A percentile compares a stretch with the other conserved stretches of the same genome.
Evolutionary conservation across 345 rosid genomes (phyloP).

Genomic region (Hibiscus tridactylites): DNA sequence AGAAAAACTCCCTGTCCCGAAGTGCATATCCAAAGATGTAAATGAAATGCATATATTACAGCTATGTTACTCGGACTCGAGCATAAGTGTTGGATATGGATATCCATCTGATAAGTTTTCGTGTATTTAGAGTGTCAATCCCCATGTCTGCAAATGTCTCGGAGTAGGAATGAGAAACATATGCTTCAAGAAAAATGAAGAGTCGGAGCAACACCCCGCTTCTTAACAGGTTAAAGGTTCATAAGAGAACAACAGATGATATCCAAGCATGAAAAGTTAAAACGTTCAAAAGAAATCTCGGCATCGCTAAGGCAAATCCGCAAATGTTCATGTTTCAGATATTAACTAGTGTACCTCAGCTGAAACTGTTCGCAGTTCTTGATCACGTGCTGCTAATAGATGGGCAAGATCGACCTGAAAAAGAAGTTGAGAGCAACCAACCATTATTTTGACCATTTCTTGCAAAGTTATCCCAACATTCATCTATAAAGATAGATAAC

Average conservation of each 20-base stretch:
- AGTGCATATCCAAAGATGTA: too few species aligned
- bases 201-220: background rate
- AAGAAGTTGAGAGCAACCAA: slow-evolving; percentile 2
- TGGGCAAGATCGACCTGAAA: slow-evolving; percentile 92
- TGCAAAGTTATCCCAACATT: background rate
- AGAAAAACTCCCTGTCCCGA: too few species aligned
- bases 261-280: slow-evolving; percentile 18
- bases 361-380: slow-evolving; percentile 79
- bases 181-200: background rate
- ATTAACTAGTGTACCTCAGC: slow-evolving; percentile 54
- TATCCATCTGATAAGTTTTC: background rate
- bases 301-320: background rate
- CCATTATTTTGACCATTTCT: background rate
- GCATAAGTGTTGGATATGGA: background rate
- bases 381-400: slow-evolving; percentile 87
- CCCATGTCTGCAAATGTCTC: background rate
- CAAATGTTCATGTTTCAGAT: background rate
- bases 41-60: background rate
- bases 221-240: background rate
- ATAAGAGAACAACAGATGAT: background rate
- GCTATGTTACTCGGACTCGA: background rate
- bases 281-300: slow-evolving; percentile 11
- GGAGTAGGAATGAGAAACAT: background rate
- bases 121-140: background rate
- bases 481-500: slow-evolving; percentile 3